These are phyloP conservation scores for Taxawa tesnikishii DNA, from an alignment of 2,329 filamentous ascomycete species.

Conservation along the genomic window DNA sequence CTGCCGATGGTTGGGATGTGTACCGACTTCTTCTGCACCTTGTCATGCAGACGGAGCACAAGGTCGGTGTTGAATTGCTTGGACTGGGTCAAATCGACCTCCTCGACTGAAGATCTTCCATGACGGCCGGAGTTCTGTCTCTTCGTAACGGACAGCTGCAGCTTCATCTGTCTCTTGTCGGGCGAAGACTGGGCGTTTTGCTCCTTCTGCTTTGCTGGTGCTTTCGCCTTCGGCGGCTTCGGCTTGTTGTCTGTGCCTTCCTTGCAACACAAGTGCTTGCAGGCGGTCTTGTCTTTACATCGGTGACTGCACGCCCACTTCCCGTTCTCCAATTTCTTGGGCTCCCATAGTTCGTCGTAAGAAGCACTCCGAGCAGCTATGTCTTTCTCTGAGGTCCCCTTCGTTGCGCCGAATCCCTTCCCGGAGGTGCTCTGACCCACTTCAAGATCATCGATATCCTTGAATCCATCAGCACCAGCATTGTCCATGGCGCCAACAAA, in stretches of 20 bases:
- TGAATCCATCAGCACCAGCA: conserved; percentile 29
- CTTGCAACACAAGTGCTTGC: conserved; percentile 62
- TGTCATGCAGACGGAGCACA: neutral
- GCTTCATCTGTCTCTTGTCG: conserved; percentile 14
- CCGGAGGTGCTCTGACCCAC: conserved; percentile 4
- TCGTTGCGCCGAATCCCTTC: neutral
- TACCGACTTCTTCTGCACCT: neutral
- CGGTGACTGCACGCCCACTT: conserved; percentile 63
- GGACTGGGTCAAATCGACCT: conserved; percentile 1
- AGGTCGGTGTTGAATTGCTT: neutral
- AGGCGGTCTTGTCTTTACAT: conserved; percentile 50
- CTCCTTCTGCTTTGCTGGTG: conserved; percentile 18
- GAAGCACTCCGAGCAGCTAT: no score
- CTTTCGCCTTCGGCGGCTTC: conserved; percentile 29
- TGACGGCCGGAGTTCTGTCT: no score
- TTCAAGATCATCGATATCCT: conserved; percentile 41
- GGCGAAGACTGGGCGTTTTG: conserved; percentile 6
- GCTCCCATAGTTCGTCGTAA: conserved; percentile 18
- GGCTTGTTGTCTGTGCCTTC: conserved; percentile 57
- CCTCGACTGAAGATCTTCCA: neutral
- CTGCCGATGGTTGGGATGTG: neutral
- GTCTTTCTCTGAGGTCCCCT: neutral
- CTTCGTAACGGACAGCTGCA: conserved; percentile 13
- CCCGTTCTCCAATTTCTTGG: conserved; percentile 51
- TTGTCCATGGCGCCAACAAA: conserved; percentile 30